These are phyloP conservation scores for Penicillium sp. DNA, from an alignment of 2,329 filamentous ascomycete genomes.

Conservation along the genomic window DNA sequence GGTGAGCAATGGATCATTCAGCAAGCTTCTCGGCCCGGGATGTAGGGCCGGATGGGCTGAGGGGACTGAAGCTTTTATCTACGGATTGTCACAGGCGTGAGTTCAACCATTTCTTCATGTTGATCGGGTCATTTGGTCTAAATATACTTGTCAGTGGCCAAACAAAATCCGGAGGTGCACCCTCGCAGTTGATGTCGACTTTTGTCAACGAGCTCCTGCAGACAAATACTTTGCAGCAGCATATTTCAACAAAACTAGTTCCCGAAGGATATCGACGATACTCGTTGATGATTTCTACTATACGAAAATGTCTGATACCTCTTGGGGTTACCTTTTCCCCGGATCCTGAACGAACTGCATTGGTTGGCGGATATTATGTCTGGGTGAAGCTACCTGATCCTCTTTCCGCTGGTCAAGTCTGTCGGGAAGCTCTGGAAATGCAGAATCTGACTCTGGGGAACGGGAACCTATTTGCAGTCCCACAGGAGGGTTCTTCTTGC, in stretches of 20 bases:
- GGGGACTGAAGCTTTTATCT: constrained; percentile 60
- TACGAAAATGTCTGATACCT: constrained; percentile 10
- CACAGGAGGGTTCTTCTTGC: constrained; percentile 51
- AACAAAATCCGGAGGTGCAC: constrained; percentile 56
- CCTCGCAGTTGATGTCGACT: constrained; percentile 58
- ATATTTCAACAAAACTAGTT: constrained; percentile 51
- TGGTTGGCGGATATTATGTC: constrained; percentile 17
- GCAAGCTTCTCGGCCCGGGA: constrained; percentile 79
- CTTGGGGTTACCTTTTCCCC: constrained; percentile 16
- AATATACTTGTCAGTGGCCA: constrained; percentile 13
- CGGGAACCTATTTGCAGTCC: constrained; percentile 43
- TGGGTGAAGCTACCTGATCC: constrained; percentile 16
- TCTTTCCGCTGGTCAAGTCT: constrained; percentile 9
- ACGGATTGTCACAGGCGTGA: constrained; percentile 58
- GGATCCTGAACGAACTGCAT: constrained; percentile 1
- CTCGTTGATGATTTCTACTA: constrained; percentile 3
- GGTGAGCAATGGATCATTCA: constrained; percentile 81
- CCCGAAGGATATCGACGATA: constrained; percentile 13
- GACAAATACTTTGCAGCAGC: constrained; percentile 51
- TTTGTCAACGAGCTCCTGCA: constrained; percentile 56
- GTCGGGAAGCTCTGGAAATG: constrained; percentile 1
- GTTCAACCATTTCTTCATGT: constrained; percentile 22
- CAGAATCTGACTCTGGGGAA: constrained; percentile 12
- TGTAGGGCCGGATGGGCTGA: constrained; percentile 82
- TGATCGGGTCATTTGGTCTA: constrained; percentile 12